Base-by-base conservation (phyloP, 768 basidiomycete genomes). In the Paxillus ammoniavirescens region DNA sequence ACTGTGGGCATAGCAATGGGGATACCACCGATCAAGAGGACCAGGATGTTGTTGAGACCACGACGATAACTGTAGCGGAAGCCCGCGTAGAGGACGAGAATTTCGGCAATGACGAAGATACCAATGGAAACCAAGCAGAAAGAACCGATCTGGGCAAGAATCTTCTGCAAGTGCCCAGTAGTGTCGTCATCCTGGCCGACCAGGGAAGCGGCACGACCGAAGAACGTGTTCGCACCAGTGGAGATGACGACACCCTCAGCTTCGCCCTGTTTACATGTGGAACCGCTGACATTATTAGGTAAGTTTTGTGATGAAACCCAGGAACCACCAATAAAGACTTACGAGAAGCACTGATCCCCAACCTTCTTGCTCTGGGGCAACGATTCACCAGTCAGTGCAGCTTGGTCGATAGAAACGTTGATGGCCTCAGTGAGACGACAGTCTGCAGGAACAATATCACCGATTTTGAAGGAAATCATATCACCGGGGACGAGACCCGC, bases 1-100 rank as follows among this genome's bases (percentile, higher is more conserved):
- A 98, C 95, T 56, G 96, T 98, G 61, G 96, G 96, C 96, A 98
- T 98, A 70, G 96, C 96, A 74, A 98, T 98, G 66, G 96, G 96
- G 68, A 98, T 98, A 79, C 96, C 96, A 80, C 96, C 96, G 75
- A 98, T 98, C 83, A 98, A 82, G 71, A 98, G 91, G 60, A 98
- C 96, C 33, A 98, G 84, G 75, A 98, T 94, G 80, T 94, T 90
- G 82, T 98, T 86, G 63, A 98, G 87, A 77, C 95, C 96, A 56
- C 87, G 87, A 65, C 96, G 91, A 78, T 98, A 98, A 47, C 65
- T 72, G 80, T 91, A 98, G 53, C 76, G 80, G 89, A 93, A 98
- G 40, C 86, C 89, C 47, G 94, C 87, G 73, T 98, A 98, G 54
- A 98, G 82, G 58, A 91, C 85, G 70, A 97, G 78, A 60, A 98